These are phyloP conservation scores for Parathielavia hyrcaniae DNA, from an alignment of 495 filamentous ascomycete genomes.

Conservation along the genomic window DNA sequence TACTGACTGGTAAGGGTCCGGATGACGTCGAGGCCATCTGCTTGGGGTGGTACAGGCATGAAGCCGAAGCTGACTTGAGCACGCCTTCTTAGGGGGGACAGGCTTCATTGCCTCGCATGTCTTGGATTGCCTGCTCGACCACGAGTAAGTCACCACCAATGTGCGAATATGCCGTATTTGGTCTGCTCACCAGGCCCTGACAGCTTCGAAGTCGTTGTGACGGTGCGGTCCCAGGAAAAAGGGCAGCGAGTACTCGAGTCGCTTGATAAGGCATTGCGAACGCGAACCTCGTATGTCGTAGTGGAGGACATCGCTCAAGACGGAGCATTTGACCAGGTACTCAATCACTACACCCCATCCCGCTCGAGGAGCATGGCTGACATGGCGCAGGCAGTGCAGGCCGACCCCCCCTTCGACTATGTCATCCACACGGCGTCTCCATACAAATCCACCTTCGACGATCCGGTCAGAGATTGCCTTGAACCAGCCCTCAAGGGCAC, in stretches of 20 bases:
- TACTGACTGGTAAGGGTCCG: conserved; percentile 27
- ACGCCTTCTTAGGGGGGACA: conserved; percentile 28
- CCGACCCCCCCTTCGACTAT: conserved; percentile 33
- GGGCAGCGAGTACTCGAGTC: conserved; percentile 34
- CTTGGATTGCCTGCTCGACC: conserved; percentile 31
- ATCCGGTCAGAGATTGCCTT: conserved; percentile 38
- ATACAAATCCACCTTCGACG: conserved; percentile 33
- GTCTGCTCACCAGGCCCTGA: background rate
- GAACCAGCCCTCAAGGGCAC: conserved; percentile 43
- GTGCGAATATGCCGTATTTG: background rate
- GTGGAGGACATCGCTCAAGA: conserved; percentile 34
- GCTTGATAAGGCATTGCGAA: conserved; percentile 6
- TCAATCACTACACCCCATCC: background rate
- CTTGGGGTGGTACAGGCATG: background rate
- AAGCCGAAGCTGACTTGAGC: background rate
- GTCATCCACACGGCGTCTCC: conserved; percentile 45
- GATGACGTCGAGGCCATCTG: too few species aligned
- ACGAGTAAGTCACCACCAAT: conserved; percentile 19
- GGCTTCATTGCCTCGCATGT: conserved; percentile 42
- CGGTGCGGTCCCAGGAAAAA: conserved; percentile 38
- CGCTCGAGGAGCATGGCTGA: background rate
- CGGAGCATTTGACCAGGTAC: conserved; percentile 35
- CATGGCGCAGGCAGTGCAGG: conserved; percentile 21
- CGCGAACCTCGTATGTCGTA: conserved; percentile 30
- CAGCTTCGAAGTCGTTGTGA: conserved; percentile 38